Evolutionary conservation across 2,329 filamentous ascomycete genomes (phyloP).

Genomic region (Epicoccum sorghinum): DNA sequence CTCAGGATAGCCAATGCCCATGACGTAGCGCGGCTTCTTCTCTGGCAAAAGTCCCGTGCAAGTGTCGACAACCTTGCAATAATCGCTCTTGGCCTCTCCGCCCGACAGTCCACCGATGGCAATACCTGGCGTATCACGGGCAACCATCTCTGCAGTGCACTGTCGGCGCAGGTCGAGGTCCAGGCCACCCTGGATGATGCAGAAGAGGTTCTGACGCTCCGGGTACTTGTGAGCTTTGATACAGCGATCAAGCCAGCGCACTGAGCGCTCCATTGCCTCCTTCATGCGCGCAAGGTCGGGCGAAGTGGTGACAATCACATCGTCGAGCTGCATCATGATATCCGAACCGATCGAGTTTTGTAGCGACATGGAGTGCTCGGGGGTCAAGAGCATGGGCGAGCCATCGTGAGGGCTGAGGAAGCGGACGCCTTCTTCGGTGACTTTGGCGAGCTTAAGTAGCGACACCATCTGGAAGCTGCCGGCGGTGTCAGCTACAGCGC

Average conservation of each 20-base stretch:
- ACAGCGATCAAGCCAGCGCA: conserved; percentile 95
- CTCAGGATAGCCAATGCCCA: conserved; percentile 98
- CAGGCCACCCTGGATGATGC: conserved; percentile 95
- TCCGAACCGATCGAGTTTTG: conserved; percentile 94
- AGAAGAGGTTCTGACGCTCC: conserved; percentile 88
- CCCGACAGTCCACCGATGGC: conserved; percentile 95
- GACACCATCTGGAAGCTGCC: conserved; percentile 98
- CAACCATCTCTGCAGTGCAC: conserved; percentile 87
- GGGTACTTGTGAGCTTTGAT: conserved; percentile 88
- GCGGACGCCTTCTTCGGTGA: conserved; percentile 93
- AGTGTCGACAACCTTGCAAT: conserved; percentile 85
- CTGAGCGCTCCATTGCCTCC: conserved; percentile 91
- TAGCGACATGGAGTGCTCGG: conserved; percentile 93
- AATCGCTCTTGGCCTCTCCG: conserved; percentile 91
- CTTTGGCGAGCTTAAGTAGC: conserved; percentile 85
- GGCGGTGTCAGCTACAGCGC: conserved; percentile 34
- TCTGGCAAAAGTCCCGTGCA: conserved; percentile 87
- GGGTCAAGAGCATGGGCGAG: conserved; percentile 92
- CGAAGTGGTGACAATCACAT: conserved; percentile 95
- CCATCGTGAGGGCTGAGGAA: conserved; percentile 98
- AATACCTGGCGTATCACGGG: conserved; percentile 89
- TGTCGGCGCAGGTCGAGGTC: conserved; percentile 83
- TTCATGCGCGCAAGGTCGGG: conserved; percentile 86
- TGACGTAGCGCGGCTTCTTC: conserved; percentile 95
- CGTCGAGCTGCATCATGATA: conserved; percentile 99